Evolutionary conservation across 208 protist genomes (phyloP).

Genomic region (Crithidia bombi): DNA sequence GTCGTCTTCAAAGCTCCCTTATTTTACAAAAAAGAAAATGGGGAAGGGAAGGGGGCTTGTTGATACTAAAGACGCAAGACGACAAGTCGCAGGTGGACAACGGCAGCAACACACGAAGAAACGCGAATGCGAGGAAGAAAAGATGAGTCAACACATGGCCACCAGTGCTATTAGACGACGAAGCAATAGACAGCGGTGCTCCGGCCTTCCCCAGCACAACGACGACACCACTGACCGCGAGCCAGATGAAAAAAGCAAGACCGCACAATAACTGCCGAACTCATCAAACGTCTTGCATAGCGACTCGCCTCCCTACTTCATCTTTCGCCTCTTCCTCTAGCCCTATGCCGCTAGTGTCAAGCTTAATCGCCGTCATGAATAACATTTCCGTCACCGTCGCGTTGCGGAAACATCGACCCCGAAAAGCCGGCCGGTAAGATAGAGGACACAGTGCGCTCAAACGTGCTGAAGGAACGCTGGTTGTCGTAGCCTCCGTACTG

Average conservation of each 20-base stretch:
- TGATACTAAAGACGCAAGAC: not conserved
- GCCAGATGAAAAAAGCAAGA: too few relatives aligned
- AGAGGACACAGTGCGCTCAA: conserved; percentile 23
- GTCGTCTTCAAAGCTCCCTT: not conserved
- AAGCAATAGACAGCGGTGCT: too few relatives aligned
- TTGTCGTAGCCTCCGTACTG: conserved; percentile 7
- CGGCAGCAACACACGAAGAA: too few relatives aligned
- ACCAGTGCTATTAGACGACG: too few relatives aligned
- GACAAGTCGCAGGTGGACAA: not conserved
- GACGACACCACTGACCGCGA: too few relatives aligned
- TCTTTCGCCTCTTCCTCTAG: not conserved
- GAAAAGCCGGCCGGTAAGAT: conserved; percentile 14
- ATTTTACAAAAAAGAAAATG: too few relatives aligned
- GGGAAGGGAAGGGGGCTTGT: not conserved
- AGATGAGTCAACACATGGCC: too few relatives aligned
- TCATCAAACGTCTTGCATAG: too few relatives aligned
- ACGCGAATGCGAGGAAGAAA: too few relatives aligned
- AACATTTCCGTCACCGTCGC: conserved; percentile 10
- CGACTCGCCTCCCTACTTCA: too few relatives aligned
- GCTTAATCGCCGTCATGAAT: not conserved
- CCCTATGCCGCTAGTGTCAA: not conserved
- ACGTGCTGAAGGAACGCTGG: conserved; percentile 16
- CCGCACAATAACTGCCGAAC: too few relatives aligned
- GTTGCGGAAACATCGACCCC: conserved; percentile 14
- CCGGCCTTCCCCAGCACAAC: too few relatives aligned